Evolutionary conservation across 140 eudicot species (phyloP).

Genomic region (Stevia rebaudiana): DNA sequence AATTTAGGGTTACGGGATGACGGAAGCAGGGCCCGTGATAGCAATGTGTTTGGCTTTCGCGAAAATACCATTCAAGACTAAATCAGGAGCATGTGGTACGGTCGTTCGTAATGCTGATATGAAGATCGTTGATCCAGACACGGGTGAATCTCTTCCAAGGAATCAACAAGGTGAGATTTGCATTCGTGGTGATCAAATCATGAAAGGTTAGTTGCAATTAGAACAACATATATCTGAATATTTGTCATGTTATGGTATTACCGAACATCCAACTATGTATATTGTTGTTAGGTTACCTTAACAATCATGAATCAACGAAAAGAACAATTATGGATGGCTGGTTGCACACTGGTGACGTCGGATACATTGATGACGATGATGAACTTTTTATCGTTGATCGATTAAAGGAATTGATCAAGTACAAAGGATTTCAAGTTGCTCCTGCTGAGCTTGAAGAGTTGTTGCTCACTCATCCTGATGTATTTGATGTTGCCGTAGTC

Average conservation of each 20-base stretch:
- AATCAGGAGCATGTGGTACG: conserved; percentile 86
- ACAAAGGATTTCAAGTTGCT: conserved; percentile 95
- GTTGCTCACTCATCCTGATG: conserved; percentile 48
- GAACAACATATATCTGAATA: neutral
- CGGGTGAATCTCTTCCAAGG: conserved; percentile 45
- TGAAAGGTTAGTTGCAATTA: conserved; percentile 45
- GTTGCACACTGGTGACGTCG: conserved; percentile 87
- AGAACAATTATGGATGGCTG: conserved; percentile 68
- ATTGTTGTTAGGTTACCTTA: conserved; percentile 48
- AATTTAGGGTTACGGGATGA: conserved; percentile 90
- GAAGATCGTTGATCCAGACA: conserved; percentile 78
- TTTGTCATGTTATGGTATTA: neutral
- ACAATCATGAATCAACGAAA: conserved; percentile 67
- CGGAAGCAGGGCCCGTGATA: conserved; percentile 93
- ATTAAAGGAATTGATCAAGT: conserved; percentile 72
- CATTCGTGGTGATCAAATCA: conserved; percentile 49
- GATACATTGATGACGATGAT: conserved; percentile 73
- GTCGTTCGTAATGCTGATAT: conserved; percentile 84
- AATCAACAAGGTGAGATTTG: conserved; percentile 62
- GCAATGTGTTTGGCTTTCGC: conserved; percentile 95
- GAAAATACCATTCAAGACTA: conserved; percentile 70
- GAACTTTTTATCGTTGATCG: conserved; percentile 92
- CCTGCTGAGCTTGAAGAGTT: conserved; percentile 93
- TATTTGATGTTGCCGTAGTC: conserved; percentile 89
- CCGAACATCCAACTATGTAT: neutral